These are phyloP conservation scores for Yarrowia yakushimensis DNA, from an alignment of 805 yeast species.

Conservation along the genomic window DNA sequence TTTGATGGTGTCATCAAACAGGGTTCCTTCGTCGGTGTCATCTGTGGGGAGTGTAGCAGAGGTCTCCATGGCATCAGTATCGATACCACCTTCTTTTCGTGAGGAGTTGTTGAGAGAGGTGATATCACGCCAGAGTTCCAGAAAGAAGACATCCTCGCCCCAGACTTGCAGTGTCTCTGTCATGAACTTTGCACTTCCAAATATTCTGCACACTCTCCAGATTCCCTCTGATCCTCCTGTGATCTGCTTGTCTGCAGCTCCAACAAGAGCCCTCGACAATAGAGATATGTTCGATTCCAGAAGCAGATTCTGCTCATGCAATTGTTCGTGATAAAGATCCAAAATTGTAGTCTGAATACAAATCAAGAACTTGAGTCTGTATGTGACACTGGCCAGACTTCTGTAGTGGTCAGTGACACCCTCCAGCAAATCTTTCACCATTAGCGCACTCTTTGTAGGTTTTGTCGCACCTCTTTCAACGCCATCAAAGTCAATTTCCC, in stretches of 20 bases:
- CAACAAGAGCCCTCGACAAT: constrained; percentile 39
- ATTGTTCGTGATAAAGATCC: constrained; percentile 48
- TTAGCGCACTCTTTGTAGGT: constrained; percentile 63
- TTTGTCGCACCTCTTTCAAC: constrained; percentile 44
- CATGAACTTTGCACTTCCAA: constrained; percentile 41
- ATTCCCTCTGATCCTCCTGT: constrained; percentile 38
- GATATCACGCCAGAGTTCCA: constrained; percentile 43
- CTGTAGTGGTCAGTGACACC: constrained; percentile 53
- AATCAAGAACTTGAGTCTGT: constrained; percentile 53
- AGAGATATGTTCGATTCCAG: constrained; percentile 43
- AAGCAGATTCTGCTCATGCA: constrained; percentile 44
- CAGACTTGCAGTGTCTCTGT: constrained; percentile 43
- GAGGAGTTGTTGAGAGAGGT: neutral
- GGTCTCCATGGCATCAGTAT: neutral
- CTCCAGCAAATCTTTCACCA: constrained; percentile 54
- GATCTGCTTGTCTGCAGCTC: constrained; percentile 35
- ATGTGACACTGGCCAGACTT: constrained; percentile 45
- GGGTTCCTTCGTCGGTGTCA: constrained; percentile 39
- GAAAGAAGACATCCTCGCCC: constrained; percentile 45
- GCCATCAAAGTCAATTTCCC: constrained; percentile 57
- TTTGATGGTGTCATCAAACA: constrained; percentile 45
- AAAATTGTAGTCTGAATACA: constrained; percentile 57
- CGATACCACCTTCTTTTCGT: neutral
- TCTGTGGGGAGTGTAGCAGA: constrained; percentile 5
- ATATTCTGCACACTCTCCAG: constrained; percentile 44